phyloP scores from a whole-genome alignment of 371 early-diverging fungal species.

The Apophysomyces trapeziformis region DNA sequence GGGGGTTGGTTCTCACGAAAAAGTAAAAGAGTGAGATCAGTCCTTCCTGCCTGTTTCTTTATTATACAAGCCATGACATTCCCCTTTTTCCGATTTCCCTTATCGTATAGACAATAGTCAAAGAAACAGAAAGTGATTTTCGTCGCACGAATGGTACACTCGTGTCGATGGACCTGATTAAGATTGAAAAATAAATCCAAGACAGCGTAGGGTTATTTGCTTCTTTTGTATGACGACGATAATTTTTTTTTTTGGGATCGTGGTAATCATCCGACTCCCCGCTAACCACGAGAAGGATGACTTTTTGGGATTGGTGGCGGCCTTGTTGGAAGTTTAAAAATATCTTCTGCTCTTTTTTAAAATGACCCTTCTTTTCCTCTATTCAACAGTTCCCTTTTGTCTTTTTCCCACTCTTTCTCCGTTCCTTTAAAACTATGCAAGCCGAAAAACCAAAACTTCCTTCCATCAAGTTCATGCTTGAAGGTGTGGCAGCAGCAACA shows the following conservation, averaged over 20 bases:
- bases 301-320: slow-evolving; percentile 10
- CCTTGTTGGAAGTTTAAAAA: slow-evolving; percentile 7
- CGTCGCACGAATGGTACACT: slow-evolving; percentile 1
- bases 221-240: slow-evolving; percentile 8
- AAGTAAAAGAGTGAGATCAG: no score
- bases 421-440: slow-evolving; percentile 20
- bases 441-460: slow-evolving; percentile 30
- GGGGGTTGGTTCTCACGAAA: neutral
- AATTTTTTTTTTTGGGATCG: slow-evolving; percentile 3
- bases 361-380: slow-evolving; percentile 15
- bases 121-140: neutral
- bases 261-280: slow-evolving; percentile 12
- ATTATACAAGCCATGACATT: neutral
- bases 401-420: slow-evolving; percentile 15
- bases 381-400: slow-evolving; percentile 13
- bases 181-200: neutral
- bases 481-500: slow-evolving; percentile 13
- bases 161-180: slow-evolving; percentile 5
- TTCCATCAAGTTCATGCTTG: slow-evolving; percentile 33
- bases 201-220: neutral
- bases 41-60: neutral
- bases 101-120: neutral
- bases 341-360: slow-evolving; percentile 2
- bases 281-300: slow-evolving; percentile 2
- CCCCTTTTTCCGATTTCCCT: neutral